Conservation (phyloP, 1,284 basidiomycete genomes). For the Puccinia coronata region DNA sequence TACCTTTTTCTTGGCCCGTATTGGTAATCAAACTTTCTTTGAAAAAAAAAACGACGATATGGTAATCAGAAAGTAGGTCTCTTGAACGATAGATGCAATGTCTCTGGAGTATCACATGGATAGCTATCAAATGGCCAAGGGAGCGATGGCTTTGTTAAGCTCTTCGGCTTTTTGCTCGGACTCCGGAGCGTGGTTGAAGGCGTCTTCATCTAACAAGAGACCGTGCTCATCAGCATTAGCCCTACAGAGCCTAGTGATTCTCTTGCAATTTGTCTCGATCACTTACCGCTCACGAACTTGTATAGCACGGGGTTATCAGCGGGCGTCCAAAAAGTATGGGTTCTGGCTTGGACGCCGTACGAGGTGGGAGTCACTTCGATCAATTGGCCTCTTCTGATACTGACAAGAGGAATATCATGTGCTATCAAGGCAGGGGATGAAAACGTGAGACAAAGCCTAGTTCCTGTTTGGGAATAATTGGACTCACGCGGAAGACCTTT, state of each 20-base stretch:
- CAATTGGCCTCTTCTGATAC: constrained; percentile 35
- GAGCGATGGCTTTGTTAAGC: constrained; percentile 47
- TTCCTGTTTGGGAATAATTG: too few relatives aligned
- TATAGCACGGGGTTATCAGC: constrained; percentile 41
- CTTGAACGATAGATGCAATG: too few relatives aligned
- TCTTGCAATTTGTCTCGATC: too few relatives aligned
- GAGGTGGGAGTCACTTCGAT: constrained; percentile 46
- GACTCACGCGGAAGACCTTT: constrained; percentile 46
- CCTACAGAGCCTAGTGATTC: too few relatives aligned
- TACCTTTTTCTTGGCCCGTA: too few relatives aligned
- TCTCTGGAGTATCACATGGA: too few relatives aligned
- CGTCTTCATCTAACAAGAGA: constrained; percentile 31
- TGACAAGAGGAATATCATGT: constrained; percentile 66
- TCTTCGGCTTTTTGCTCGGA: constrained; percentile 49
- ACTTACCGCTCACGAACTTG: constrained; percentile 47
- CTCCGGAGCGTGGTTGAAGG: constrained; percentile 47
- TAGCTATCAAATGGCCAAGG: constrained; percentile 33
- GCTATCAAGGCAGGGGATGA: constrained; percentile 98
- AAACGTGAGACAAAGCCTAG: too few relatives aligned
- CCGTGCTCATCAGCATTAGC: neutral
- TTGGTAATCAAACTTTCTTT: too few relatives aligned
- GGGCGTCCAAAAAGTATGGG: constrained; percentile 46
- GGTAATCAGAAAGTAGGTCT: too few relatives aligned
- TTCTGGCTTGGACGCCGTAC: constrained; percentile 48
- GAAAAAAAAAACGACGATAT: neutral